A percentile compares a stretch with the other conserved stretches of the same genome.
phyloP scores from a whole-genome alignment of 2,329 filamentous ascomycete genomes.

The Beauveria caledonica region DNA sequence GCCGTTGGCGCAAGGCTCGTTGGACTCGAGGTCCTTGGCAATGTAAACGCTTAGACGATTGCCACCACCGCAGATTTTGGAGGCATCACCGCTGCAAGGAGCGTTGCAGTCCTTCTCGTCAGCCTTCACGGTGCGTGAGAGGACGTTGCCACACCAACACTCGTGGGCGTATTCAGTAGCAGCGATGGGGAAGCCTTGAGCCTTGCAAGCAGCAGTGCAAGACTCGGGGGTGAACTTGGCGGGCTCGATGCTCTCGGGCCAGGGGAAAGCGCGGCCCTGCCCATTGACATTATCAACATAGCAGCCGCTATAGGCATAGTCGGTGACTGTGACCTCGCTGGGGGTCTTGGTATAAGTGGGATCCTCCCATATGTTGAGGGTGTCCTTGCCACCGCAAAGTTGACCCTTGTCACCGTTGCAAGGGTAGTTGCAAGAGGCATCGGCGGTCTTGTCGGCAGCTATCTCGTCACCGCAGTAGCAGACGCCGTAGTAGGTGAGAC shows the following conservation, averaged over 20 bases:
- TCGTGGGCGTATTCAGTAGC: conserved; percentile 39
- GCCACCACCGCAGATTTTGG: conserved; percentile 35
- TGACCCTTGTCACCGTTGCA: conserved; percentile 39
- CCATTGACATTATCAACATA: conserved; percentile 38
- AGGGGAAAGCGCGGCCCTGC: conserved; percentile 36
- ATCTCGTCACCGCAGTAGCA: conserved; percentile 47
- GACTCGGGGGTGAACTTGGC: conserved; percentile 32
- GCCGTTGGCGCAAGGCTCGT: conserved; percentile 38
- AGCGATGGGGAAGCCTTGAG: conserved; percentile 38
- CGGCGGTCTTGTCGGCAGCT: conserved; percentile 41
- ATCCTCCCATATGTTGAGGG: conserved; percentile 41
- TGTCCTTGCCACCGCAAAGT: conserved; percentile 38
- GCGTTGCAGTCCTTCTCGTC: conserved; percentile 36
- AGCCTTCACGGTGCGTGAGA: conserved; percentile 37
- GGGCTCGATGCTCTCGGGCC: conserved; percentile 29
- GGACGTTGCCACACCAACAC: conserved; percentile 44
- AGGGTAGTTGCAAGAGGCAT: conserved; percentile 48
- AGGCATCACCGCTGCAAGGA: conserved; percentile 41
- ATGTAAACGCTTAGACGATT: conserved; percentile 37
- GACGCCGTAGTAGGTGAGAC: conserved; percentile 41
- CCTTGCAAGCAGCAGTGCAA: conserved; percentile 36
- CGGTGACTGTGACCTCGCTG: conserved; percentile 36
- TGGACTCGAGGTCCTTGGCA: conserved; percentile 39
- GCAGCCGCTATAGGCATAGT: conserved; percentile 56
- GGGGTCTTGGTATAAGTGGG: conserved; percentile 37